Percentiles rank a stretch among this genome's conserved stretches.
Evolutionary conservation across 2,329 filamentous ascomycete species (phyloP).

Genomic region (Tricladium varicosporioides): DNA sequence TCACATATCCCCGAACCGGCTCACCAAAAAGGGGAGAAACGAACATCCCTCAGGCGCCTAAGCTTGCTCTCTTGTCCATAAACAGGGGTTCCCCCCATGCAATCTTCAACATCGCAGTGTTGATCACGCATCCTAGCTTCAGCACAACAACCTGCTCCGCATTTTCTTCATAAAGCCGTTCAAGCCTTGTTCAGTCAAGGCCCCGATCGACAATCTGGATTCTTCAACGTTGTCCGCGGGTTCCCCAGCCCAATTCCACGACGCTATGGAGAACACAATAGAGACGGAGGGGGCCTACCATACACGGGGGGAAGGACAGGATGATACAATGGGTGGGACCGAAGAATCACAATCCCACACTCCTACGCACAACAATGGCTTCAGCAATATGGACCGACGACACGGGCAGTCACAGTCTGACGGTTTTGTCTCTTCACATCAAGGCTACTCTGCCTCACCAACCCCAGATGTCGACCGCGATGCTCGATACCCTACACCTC

Average conservation of each 20-base stretch:
- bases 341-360: conserved; percentile 33
- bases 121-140: conserved; percentile 21
- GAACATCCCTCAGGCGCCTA: background rate
- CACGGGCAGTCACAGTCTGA: conserved; percentile 34
- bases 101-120: conserved; percentile 16
- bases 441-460: conserved; percentile 28
- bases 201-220: conserved; percentile 46
- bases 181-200: conserved; percentile 13
- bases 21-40: background rate
- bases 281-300: conserved; percentile 48
- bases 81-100: conserved; percentile 15
- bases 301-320: conserved; percentile 27
- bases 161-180: background rate
- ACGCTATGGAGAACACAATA: conserved; percentile 45
- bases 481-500: conserved; percentile 33
- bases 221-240: conserved; percentile 47
- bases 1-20: conserved; percentile 19
- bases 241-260: conserved; percentile 52
- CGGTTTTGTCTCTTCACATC: conserved; percentile 32
- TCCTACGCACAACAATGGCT: conserved; percentile 26
- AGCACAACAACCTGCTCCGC: background rate
- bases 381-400: conserved; percentile 18
- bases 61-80: background rate
- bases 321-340: conserved; percentile 29
- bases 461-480: conserved; percentile 29